Evolutionary conservation across 2,329 filamentous ascomycete genomes (phyloP).

Genomic region (Cladophialophora exuberans): DNA sequence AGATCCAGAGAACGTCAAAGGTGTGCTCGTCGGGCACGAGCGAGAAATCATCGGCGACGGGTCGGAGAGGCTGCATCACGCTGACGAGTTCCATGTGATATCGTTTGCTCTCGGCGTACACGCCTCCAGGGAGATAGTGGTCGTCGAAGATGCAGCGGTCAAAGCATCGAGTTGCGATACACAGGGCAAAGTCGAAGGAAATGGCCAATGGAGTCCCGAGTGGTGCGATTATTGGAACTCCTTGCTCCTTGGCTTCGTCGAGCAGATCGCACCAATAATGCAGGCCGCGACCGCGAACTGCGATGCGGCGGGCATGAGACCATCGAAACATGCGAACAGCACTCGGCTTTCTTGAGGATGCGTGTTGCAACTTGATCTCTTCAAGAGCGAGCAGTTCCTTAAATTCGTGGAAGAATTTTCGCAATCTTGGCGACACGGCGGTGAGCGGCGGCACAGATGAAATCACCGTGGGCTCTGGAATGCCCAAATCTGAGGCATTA

Average conservation of each 20-base stretch:
- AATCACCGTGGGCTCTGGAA: not conserved
- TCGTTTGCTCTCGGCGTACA: conserved; percentile 1
- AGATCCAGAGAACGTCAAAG: not conserved
- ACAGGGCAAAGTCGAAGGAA: not conserved
- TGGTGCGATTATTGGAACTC: not conserved
- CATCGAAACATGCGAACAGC: not conserved
- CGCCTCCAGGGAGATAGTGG: not conserved
- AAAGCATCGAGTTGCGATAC: not conserved
- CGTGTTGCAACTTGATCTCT: not conserved
- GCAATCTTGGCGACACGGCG: not conserved
- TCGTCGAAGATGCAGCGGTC: conserved; percentile 1
- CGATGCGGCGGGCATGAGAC: not conserved
- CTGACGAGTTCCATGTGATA: not conserved
- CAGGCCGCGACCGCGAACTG: not conserved
- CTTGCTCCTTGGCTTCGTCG: not conserved
- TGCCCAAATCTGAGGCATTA: not conserved
- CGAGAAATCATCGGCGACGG: not conserved
- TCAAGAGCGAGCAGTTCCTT: not conserved
- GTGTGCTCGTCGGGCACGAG: not conserved
- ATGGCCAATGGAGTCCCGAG: not conserved
- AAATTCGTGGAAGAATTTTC: not conserved
- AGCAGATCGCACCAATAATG: conserved; percentile 1
- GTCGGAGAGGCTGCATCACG: not conserved
- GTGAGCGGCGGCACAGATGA: not conserved
- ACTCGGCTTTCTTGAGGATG: not conserved